Percentiles rank a stretch among this genome's conserved stretches.
phyloP scores from a whole-genome alignment of 768 basidiomycete species.

The Kwoniella bestiolae region DNA sequence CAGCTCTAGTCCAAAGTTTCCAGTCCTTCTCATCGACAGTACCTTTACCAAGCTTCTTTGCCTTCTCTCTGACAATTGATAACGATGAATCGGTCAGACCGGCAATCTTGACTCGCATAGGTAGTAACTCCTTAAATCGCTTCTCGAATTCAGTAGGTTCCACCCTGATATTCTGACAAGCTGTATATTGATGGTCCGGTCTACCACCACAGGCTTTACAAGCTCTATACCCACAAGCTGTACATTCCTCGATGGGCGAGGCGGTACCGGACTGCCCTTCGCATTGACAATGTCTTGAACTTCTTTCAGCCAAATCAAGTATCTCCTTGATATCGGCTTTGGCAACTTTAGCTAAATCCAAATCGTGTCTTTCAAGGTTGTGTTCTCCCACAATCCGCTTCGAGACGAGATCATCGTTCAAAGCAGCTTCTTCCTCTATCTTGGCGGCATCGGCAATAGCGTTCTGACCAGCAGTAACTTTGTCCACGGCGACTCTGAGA shows the following conservation, averaged over 20 bases:
- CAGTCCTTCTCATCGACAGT: constrained; percentile 62
- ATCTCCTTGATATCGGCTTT: constrained; percentile 63
- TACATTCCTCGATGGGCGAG: constrained; percentile 68
- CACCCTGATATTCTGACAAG: constrained; percentile 64
- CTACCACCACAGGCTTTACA: constrained; percentile 87
- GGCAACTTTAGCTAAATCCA: constrained; percentile 68
- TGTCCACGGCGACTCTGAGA: constrained; percentile 68
- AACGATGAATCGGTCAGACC: constrained; percentile 64
- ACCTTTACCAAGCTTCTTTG: constrained; percentile 37
- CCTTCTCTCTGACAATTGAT: constrained; percentile 58
- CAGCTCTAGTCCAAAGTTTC: constrained; percentile 65
- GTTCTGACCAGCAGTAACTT: constrained; percentile 72
- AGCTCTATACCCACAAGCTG: constrained; percentile 75
- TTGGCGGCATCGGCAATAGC: constrained; percentile 71
- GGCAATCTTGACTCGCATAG: constrained; percentile 73
- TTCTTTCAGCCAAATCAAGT: constrained; percentile 68
- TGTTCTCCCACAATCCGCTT: constrained; percentile 75
- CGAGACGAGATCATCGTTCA: constrained; percentile 62
- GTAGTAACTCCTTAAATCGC: constrained; percentile 75
- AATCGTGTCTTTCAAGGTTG: constrained; percentile 65
- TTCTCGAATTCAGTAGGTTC: constrained; percentile 75
- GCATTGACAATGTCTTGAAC: constrained; percentile 82
- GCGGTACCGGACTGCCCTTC: constrained; percentile 85
- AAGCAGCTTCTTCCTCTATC: constrained; percentile 62
- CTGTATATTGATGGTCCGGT: constrained; percentile 77